A percentile compares a stretch with the other conserved stretches of the same genome.
phyloP scores from a whole-genome alignment of 139 green algal species.

The Choricystis sp. region DNA sequence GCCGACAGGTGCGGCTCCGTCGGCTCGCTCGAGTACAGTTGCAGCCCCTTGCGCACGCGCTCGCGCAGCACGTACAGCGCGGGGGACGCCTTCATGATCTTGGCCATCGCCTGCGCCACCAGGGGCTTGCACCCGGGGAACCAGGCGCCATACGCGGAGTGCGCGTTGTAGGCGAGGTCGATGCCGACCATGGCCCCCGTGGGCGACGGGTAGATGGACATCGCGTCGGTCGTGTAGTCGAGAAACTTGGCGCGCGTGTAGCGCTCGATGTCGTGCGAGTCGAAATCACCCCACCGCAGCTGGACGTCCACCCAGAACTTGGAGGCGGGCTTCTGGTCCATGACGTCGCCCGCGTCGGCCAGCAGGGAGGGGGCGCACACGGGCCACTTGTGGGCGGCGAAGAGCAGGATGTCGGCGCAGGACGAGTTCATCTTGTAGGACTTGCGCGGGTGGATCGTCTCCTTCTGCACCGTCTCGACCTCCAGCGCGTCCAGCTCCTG shows the following conservation, averaged over 20 bases:
- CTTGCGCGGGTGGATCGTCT: slow-evolving; percentile 99
- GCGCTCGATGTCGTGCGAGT: slow-evolving; percentile 97
- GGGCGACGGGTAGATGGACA: slow-evolving; percentile 96
- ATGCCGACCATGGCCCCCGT: slow-evolving; percentile 93
- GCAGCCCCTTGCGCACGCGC: slow-evolving; percentile 92
- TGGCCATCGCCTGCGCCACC: slow-evolving; percentile 74
- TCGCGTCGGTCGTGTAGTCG: slow-evolving; percentile 99
- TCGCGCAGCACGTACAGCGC: slow-evolving; percentile 98
- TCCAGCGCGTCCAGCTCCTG: slow-evolving; percentile 98
- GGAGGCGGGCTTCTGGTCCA: slow-evolving; percentile 90
- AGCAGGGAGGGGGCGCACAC: slow-evolving; percentile 90
- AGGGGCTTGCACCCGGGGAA: slow-evolving; percentile 96
- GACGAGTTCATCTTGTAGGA: slow-evolving; percentile 97
- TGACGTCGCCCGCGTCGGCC: slow-evolving; percentile 85
- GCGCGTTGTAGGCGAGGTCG: slow-evolving; percentile 98
- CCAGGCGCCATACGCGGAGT: slow-evolving; percentile 95
- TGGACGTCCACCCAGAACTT: slow-evolving; percentile 97
- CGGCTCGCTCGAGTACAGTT: slow-evolving; percentile 96
- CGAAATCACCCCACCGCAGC: slow-evolving; percentile 91
- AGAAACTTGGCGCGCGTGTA: slow-evolving; percentile 98
- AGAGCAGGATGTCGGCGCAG: slow-evolving; percentile 93
- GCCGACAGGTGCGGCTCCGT: slow-evolving; percentile 96
- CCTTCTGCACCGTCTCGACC: slow-evolving; percentile 99
- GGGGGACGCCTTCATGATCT: slow-evolving; percentile 99
- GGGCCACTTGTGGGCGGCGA: slow-evolving; percentile 92